Conservation (phyloP, 1,284 basidiomycete genomes). For the Cryptococcus hybrid region DNA sequence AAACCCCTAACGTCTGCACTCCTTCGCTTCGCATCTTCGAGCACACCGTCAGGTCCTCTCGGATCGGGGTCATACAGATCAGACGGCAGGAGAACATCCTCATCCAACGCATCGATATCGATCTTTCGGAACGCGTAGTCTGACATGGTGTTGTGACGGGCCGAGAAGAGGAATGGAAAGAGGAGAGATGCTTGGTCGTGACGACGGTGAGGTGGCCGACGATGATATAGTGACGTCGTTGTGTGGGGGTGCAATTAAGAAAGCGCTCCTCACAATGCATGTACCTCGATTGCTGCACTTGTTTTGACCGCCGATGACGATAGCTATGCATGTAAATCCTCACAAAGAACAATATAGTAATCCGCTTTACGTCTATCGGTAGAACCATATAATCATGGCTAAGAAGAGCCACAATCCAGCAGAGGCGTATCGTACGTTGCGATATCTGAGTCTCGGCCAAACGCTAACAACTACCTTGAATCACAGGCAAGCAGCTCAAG, state of each 20-base stretch:
- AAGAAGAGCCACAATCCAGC: slow-evolving; percentile 82
- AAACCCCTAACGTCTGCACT: slow-evolving; percentile 68
- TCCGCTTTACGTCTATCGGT: not conserved
- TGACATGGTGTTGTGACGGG: slow-evolving; percentile 55
- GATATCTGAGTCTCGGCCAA: not conserved
- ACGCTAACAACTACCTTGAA: not conserved
- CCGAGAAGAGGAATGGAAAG: not conserved
- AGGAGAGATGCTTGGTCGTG: not conserved
- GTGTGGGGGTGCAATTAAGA: not conserved
- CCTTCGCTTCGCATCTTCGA: slow-evolving; percentile 73
- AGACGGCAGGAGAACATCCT: slow-evolving; percentile 78
- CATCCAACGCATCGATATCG: slow-evolving; percentile 85
- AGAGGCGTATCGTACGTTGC: slow-evolving; percentile 69
- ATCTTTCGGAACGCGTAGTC: slow-evolving; percentile 82
- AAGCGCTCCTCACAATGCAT: not conserved
- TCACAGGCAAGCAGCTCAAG: slow-evolving; percentile 64
- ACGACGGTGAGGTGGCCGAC: not conserved
- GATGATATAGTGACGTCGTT: not conserved
- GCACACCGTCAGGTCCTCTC: slow-evolving; percentile 68
- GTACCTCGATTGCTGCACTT: not conserved
- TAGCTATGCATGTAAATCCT: not conserved
- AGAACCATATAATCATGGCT: slow-evolving; percentile 59
- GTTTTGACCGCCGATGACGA: too few species aligned
- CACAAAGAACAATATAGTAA: not conserved
- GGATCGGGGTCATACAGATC: slow-evolving; percentile 88